These are phyloP conservation scores for Trypanosoma boissoni DNA, from an alignment of 208 protist species.

Conservation along the genomic window DNA sequence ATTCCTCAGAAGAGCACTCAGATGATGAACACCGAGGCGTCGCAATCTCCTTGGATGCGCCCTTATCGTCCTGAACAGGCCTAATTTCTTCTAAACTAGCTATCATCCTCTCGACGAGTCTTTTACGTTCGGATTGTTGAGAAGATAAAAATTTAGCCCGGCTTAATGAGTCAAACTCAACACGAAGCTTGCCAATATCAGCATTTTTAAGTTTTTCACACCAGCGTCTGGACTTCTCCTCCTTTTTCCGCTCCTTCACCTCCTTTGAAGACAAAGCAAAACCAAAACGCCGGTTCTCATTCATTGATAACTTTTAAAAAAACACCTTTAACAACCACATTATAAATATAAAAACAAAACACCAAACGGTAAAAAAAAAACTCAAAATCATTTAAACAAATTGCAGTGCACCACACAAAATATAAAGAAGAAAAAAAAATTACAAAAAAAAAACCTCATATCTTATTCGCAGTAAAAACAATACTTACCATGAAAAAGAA, in stretches of 20 bases:
- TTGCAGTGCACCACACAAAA: constrained; percentile 26
- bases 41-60: neutral
- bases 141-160: constrained; percentile 59
- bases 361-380: constrained; percentile 11
- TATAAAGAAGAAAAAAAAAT: neutral
- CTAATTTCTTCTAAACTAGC: constrained; percentile 21
- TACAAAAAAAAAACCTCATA: too few relatives aligned
- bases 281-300: constrained; percentile 43
- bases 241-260: constrained; percentile 31
- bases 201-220: constrained; percentile 44
- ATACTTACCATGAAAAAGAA: too few relatives aligned
- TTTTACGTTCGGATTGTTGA: constrained; percentile 68
- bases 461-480: too few relatives aligned
- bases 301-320: constrained; percentile 2
- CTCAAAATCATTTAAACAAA: neutral
- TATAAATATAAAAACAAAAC: constrained; percentile 4
- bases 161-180: constrained; percentile 49
- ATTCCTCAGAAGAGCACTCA: constrained; percentile 9
- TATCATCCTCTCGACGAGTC: constrained; percentile 53
- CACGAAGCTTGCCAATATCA: constrained; percentile 41
- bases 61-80: neutral
- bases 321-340: neutral
- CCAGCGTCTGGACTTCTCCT: constrained; percentile 57
- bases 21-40: neutral
- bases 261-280: constrained; percentile 55